Base-by-base conservation (phyloP, 495 filamentous ascomycete species). In the Melanomma pulvis-pyrius region DNA sequence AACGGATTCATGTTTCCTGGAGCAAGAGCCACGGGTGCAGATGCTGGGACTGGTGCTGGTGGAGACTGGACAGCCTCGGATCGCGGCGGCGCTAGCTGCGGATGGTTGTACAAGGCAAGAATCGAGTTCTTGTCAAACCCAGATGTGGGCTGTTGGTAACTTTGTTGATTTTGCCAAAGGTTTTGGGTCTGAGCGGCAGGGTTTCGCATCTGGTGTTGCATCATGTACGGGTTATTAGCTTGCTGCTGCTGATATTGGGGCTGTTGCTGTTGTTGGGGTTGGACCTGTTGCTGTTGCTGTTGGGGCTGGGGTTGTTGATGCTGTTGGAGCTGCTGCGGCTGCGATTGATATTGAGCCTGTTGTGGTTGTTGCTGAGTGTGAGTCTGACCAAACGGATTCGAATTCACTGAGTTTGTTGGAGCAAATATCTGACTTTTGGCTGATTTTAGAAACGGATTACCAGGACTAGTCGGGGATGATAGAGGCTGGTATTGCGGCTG, bases 101-200 rank as follows among this genome's bases (percentile, higher is more conserved):
- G 86, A 58, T 91, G 82, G 74, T 88, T 89, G 78, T 93, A 98
- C 5, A 98, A 78, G 13, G 92, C 90, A 63, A 98, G 83, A 69
- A 98, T 98, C 51, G 87, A 88, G 12, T 85, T 86, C 69, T 96
- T 98, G 73, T 96, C 87, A 69, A 70, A 70, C 2, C n/a, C 41
- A 19, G 46, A 25, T 11, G 26, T 25, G 9, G 46, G 25, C n/a
- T 84, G 76, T 29, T 82, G 83, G 24, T 78, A 77, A 41, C 74
- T 74, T 66, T 83, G 83, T 0, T 53, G 62, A 15, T 1, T 53
- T 32, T 68, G 65, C 56, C 52, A 68, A n/a, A 32, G 39, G 21
- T 57, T 59, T n/a, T 24, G 21, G 7, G 59, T 22, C 34, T 48
- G 59, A 19, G 30, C 26, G 7, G 28, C 2, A 9, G 34, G 53